A percentile compares a stretch with the other conserved stretches of the same genome.
phyloP scores from a whole-genome alignment of 2,329 filamentous ascomycete genomes.

The Fusarium sp. region DNA sequence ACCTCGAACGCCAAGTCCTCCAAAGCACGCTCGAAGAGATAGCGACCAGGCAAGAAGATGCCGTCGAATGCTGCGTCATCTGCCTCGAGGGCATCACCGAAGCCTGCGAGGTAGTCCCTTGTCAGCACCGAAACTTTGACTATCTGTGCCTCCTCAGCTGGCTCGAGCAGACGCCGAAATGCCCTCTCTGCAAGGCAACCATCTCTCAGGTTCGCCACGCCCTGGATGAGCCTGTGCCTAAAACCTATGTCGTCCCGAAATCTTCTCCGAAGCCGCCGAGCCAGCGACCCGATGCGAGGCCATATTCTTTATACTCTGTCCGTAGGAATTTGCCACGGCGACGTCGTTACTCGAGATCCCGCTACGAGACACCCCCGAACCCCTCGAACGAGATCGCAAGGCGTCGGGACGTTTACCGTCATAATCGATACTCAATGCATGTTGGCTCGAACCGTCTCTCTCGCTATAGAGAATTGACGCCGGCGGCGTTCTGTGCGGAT shows the following conservation, averaged over 20 bases:
- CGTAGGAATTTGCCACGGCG: slow-evolving; percentile 1
- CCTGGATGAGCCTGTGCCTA: slow-evolving; percentile 58
- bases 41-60: slow-evolving; percentile 40
- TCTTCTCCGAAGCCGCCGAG: slow-evolving; percentile 42
- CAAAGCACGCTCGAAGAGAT: slow-evolving; percentile 58
- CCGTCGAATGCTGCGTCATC: slow-evolving; percentile 76
- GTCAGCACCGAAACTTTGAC: slow-evolving; percentile 84
- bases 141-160: slow-evolving; percentile 86
- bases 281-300: neutral
- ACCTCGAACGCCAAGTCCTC: slow-evolving; percentile 55
- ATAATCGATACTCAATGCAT: slow-evolving; percentile 80
- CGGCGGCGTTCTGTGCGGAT: slow-evolving; percentile 71
- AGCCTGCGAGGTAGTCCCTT: slow-evolving; percentile 77
- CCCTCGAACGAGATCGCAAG: slow-evolving; percentile 47
- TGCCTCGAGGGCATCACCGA: slow-evolving; percentile 83
- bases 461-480: slow-evolving; percentile 78
- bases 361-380: slow-evolving; percentile 2
- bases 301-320: slow-evolving; percentile 7
- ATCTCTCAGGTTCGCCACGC: slow-evolving; percentile 73
- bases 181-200: slow-evolving; percentile 78
- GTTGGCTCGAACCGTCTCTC: slow-evolving; percentile 85
- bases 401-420: slow-evolving; percentile 78
- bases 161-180: slow-evolving; percentile 77
- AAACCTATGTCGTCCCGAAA: slow-evolving; percentile 64
- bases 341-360: slow-evolving; percentile 12